Percentiles rank a stretch among this genome's conserved stretches.
Conservation (phyloP, 2,329 filamentous ascomycete genomes). For the Cadophora luteo-olivacea region DNA sequence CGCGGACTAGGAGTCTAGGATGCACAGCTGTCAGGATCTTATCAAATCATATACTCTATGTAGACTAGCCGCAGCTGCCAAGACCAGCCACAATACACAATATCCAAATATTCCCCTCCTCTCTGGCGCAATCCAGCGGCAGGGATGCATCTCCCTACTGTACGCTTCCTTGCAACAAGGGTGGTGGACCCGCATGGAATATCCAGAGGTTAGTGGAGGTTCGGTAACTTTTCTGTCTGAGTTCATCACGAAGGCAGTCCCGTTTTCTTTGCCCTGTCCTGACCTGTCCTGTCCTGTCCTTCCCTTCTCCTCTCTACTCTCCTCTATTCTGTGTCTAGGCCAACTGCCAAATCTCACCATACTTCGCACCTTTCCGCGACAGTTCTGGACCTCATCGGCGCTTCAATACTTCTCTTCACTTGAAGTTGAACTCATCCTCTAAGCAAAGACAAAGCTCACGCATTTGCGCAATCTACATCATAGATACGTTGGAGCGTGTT, state of each 20-base stretch:
- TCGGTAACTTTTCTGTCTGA: background rate
- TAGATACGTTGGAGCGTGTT: conserved; percentile 2
- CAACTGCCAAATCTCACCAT: background rate
- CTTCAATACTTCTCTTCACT: background rate
- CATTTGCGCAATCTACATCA: conserved; percentile 8
- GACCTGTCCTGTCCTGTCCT: background rate
- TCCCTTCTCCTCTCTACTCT: background rate
- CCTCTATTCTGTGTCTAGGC: background rate
- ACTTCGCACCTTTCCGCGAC: background rate
- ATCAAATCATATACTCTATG: background rate
- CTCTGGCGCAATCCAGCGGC: conserved; percentile 10
- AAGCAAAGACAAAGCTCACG: background rate
- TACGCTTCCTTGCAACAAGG: background rate
- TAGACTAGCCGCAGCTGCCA: background rate
- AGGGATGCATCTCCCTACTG: conserved; percentile 8
- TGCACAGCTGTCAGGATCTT: background rate
- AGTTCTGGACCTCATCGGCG: background rate
- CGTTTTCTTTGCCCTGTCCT: background rate
- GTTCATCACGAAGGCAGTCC: conserved; percentile 10
- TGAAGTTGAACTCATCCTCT: background rate
- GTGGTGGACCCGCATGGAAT: conserved; percentile 1
- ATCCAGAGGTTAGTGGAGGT: background rate
- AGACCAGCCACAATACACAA: background rate
- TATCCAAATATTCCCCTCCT: background rate
- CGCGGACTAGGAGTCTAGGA: background rate